Conservation (phyloP, 2,329 filamentous ascomycete species). For the Aspergillus neoniger region DNA sequence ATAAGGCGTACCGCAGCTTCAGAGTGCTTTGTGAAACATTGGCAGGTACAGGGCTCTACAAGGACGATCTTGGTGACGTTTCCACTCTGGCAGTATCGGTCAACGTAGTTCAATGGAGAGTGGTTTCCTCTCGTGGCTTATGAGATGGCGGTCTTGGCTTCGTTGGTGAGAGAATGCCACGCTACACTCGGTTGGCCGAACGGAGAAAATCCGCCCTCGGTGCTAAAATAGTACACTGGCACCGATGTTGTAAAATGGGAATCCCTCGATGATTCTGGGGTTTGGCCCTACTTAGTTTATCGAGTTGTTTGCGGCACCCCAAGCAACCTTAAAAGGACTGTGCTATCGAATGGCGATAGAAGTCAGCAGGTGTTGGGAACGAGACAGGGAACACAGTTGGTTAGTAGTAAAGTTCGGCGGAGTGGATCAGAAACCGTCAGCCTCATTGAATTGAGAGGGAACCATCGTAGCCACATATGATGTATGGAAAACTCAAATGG, state of each 20-base stretch:
- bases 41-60: neutral
- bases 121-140: neutral
- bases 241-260: neutral
- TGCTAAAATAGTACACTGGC: neutral
- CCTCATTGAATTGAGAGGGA: conserved; percentile 2
- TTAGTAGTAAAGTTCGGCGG: neutral
- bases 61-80: neutral
- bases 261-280: neutral
- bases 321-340: neutral
- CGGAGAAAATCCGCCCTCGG: neutral
- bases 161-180: neutral
- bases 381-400: neutral
- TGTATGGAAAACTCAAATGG: neutral
- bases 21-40: neutral
- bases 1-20: neutral
- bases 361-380: neutral
- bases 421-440: neutral
- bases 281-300: neutral
- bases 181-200: neutral
- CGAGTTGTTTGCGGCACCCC: neutral
- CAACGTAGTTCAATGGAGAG: neutral
- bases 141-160: neutral
- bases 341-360: neutral
- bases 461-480: conserved; percentile 1
- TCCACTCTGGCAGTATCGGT: neutral